Percentiles rank a stretch among this genome's conserved stretches.
Conservation (phyloP, 345 rosid species). For the Hypericum perforatum region DNA sequence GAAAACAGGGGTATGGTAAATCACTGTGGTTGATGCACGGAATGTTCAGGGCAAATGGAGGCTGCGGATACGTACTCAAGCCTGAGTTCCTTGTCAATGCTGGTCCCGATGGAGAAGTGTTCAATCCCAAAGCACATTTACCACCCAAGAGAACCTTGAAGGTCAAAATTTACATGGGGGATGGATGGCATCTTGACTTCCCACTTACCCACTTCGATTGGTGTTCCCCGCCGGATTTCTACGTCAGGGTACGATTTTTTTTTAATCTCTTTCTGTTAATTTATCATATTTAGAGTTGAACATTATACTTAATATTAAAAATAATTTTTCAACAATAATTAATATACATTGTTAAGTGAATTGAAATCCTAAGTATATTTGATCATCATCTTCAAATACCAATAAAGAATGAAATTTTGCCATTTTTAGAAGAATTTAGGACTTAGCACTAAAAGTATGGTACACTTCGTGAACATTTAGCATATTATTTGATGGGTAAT, state of each 20-base stretch:
- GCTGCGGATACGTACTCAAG: constrained; percentile 5
- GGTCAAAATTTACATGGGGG: constrained; percentile 6
- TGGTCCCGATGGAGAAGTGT: neutral
- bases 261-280: too few species aligned
- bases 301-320: too few species aligned
- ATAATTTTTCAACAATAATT: too few species aligned
- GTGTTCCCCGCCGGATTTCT: constrained; percentile 6
- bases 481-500: too few species aligned
- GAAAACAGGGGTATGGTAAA: constrained; percentile 1
- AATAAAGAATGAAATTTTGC: too few species aligned
- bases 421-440: too few species aligned
- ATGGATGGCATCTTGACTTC: constrained; percentile 5
- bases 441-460: too few species aligned
- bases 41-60: constrained; percentile 9
- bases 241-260: constrained; percentile 1
- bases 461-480: too few species aligned
- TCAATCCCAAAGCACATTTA: neutral
- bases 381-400: too few species aligned
- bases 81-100: neutral
- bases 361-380: too few species aligned
- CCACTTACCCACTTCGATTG: constrained; percentile 1
- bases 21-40: constrained; percentile 7
- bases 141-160: neutral
- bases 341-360: too few species aligned
- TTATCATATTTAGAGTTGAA: too few species aligned